These are phyloP conservation scores for Trichosanthes truncata DNA, from an alignment of 306 rosid genomes.

Conservation along the genomic window DNA sequence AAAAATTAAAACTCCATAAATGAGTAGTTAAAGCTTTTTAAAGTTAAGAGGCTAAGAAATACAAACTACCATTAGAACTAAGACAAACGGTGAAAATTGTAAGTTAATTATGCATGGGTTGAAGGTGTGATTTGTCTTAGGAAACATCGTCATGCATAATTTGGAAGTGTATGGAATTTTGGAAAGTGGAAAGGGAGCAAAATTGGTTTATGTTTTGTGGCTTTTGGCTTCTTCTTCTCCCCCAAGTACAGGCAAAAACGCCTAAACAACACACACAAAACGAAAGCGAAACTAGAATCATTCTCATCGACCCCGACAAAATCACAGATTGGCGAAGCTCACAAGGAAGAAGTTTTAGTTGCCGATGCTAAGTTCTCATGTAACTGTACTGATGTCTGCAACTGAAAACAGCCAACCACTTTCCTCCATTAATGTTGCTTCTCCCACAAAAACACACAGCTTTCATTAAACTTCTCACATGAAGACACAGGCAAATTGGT, in stretches of 20 bases:
- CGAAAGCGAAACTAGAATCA: neutral
- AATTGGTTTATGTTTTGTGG: neutral
- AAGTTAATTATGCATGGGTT: neutral
- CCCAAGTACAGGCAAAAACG: neutral
- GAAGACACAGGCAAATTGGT: no score
- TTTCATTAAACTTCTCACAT: no score
- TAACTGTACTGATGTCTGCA: no score
- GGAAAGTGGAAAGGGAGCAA: neutral
- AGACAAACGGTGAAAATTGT: no score
- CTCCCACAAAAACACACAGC: no score
- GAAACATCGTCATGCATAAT: neutral
- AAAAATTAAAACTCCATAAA: no score
- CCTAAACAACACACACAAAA: neutral
- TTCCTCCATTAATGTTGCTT: no score
- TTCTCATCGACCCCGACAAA: neutral
- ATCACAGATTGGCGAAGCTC: neutral
- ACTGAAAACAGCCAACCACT: no score
- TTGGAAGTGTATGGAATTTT: neutral
- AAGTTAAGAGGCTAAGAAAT: no score
- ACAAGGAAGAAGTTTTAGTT: neutral
- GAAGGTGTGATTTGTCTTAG: neutral
- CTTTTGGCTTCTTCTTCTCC: neutral
- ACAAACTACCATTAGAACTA: no score
- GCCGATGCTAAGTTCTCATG: neutral
- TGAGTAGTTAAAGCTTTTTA: no score